A percentile compares a stretch with the other conserved stretches of the same genome.
These are phyloP conservation scores for Thermoascus crustaceus DNA, from an alignment of 2,329 filamentous ascomycete genomes.

Conservation along the genomic window DNA sequence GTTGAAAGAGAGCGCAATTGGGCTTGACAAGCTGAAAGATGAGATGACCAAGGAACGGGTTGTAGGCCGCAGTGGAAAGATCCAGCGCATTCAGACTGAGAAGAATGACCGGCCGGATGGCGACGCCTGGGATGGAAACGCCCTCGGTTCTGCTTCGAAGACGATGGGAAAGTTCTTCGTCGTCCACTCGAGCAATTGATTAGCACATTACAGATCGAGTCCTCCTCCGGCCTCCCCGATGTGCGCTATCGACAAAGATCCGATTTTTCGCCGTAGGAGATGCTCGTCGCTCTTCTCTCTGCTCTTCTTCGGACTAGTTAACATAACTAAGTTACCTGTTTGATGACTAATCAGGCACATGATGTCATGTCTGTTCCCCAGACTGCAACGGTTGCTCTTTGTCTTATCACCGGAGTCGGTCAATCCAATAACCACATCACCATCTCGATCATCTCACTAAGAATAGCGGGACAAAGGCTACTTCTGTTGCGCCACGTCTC, in stretches of 20 bases:
- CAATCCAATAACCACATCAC: too few species aligned
- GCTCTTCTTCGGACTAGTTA: too few species aligned
- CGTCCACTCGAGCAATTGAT: constrained; percentile 45
- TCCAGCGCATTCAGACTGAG: constrained; percentile 32
- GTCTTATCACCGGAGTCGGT: too few species aligned
- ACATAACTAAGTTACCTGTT: too few species aligned
- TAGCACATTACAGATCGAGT: background rate
- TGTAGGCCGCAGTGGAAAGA: constrained; percentile 37
- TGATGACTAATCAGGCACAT: too few species aligned
- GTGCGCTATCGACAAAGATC: background rate
- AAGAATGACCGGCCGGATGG: constrained; percentile 31
- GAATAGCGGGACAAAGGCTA: too few species aligned
- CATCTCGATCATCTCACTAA: too few species aligned
- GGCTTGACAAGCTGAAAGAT: constrained; percentile 27
- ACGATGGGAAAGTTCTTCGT: constrained; percentile 68
- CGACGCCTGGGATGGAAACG: constrained; percentile 60
- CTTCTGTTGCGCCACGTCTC: too few species aligned
- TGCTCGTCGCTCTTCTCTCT: too few species aligned
- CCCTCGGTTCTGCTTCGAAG: constrained; percentile 56
- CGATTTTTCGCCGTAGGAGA: too few species aligned
- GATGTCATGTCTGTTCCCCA: too few species aligned
- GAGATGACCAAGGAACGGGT: constrained; percentile 33
- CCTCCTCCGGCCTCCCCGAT: background rate
- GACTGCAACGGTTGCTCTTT: too few species aligned
- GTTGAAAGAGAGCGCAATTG: constrained; percentile 31